Evolutionary conservation across 192 early-diverging fungal species (phyloP), one percentile per base, ranked within the genome.

Genomic region (Coemansia erecta): DNA sequence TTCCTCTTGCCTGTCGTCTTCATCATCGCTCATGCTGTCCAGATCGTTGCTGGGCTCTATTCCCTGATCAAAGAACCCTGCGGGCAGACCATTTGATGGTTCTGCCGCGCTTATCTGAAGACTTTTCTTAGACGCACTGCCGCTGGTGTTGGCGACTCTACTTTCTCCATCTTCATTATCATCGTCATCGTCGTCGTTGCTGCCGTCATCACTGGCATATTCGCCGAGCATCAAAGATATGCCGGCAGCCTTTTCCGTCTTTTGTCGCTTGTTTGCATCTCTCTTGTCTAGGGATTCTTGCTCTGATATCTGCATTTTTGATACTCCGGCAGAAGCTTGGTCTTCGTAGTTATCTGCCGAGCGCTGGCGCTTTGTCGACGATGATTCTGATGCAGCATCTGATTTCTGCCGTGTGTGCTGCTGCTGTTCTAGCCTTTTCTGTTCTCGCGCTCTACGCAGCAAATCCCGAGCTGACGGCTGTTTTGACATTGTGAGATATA

Each of bases 391-490:
- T 26, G 13, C 18, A 39, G 53, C 2, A 10, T 2, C 12, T 52
- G n/a, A 5, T 28, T 24, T 19, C 12, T 33, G 23, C n/a, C 26
- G 10, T 40, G 6, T n/a, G n/a, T n/a, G n/a, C n/a, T n/a, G 4
- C 33, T 53, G 61, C 23, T 53, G 58, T 49, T 64, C 58, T 26
- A 41, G 61, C 58, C 65, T 75, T 53, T 68, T 75, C 18, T 75
- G 73, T 43, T 75, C 73, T 14, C 66, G 63, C 2, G 73, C 35
- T 47, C 40, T 59, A 22, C 73, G 73, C 35, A 75, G 49, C 26
- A 75, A 47, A 10, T 75, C 73, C 0, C 73, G 66, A 24, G 73
- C 66, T 9, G 73, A 65, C 12, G 53, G 44, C 35, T 39, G 35
- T 17, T 60, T 66, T 17, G 58, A 41, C 70, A 72, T 72, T 8